A percentile compares a stretch with the other conserved stretches of the same genome.
These are phyloP conservation scores for Mycosarcoma maydis DNA, from an alignment of 1,284 basidiomycete species.

Conservation along the genomic window DNA sequence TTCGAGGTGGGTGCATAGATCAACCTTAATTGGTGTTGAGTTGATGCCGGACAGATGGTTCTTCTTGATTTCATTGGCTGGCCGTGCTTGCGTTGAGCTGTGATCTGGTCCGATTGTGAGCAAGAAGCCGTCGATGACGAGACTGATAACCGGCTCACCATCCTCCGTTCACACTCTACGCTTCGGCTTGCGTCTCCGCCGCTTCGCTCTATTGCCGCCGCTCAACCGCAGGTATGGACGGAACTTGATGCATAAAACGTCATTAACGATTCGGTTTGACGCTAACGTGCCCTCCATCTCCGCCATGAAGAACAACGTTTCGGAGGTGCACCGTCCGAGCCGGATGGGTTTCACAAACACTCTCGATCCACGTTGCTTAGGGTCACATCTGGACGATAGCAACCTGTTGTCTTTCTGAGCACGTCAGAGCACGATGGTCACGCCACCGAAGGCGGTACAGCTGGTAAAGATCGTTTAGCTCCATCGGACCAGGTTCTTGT, in stretches of 20 bases:
- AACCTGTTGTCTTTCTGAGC: too few relatives aligned
- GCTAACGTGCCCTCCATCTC: conserved; percentile 16
- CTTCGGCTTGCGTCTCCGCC: conserved; percentile 13
- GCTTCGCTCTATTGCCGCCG: conserved; percentile 4
- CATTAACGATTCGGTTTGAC: too few relatives aligned
- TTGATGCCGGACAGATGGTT: too few relatives aligned
- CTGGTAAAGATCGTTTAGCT: too few relatives aligned
- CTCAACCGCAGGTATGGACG: background rate
- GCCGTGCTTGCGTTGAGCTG: too few relatives aligned
- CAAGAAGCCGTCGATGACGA: conserved; percentile 4
- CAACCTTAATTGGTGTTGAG: too few relatives aligned
- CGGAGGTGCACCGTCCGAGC: conserved; percentile 12
- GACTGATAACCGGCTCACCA: conserved; percentile 6
- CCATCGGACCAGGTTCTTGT: too few relatives aligned
- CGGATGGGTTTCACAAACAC: background rate
- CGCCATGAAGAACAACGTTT: conserved; percentile 1
- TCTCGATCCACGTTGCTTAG: background rate
- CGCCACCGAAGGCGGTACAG: too few relatives aligned
- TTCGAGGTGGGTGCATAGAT: background rate
- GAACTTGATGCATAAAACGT: background rate
- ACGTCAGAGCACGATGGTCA: too few relatives aligned
- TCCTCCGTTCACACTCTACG: conserved; percentile 5
- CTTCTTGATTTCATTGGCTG: too few relatives aligned
- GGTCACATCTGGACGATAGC: too few relatives aligned
- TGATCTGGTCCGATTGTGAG: conserved; percentile 2